Conservation (phyloP, 306 rosid species). For the Cucurbita argyrosperma region DNA sequence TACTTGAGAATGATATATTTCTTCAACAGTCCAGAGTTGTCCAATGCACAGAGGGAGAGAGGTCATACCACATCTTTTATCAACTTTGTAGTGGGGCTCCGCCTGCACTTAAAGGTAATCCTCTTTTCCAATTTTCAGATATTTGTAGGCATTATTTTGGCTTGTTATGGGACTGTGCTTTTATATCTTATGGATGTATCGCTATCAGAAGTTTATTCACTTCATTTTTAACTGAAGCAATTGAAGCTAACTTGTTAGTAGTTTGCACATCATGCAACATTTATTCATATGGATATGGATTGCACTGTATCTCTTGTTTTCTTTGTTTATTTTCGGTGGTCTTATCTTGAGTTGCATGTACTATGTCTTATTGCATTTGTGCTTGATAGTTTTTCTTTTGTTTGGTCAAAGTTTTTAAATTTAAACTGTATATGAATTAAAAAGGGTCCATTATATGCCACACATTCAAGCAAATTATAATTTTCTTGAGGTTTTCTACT, state of each 20-base stretch:
- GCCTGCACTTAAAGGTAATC: slow-evolving; percentile 53
- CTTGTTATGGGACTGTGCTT: neutral
- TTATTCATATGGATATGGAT: neutral
- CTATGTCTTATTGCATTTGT: neutral
- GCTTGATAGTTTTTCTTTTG: too few relatives aligned
- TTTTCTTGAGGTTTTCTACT: neutral
- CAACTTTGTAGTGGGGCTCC: slow-evolving; percentile 98
- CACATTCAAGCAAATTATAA: neutral
- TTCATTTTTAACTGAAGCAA: neutral
- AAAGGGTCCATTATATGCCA: too few relatives aligned
- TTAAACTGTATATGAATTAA: too few relatives aligned
- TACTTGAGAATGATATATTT: neutral
- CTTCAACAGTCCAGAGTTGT: slow-evolving; percentile 89
- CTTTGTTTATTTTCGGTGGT: neutral
- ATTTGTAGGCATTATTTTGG: neutral
- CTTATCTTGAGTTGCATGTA: neutral
- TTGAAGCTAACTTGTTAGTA: neutral
- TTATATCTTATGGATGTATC: neutral
- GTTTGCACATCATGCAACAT: neutral
- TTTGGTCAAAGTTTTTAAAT: too few relatives aligned
- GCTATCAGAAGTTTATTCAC: neutral
- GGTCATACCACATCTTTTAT: slow-evolving; percentile 97
- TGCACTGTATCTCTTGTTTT: neutral
- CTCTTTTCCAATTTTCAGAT: neutral
- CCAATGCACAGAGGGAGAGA: slow-evolving; percentile 92